These are phyloP conservation scores for Ophiorrhiza pumila DNA, from an alignment of 257 asterid species.

Conservation along the genomic window DNA sequence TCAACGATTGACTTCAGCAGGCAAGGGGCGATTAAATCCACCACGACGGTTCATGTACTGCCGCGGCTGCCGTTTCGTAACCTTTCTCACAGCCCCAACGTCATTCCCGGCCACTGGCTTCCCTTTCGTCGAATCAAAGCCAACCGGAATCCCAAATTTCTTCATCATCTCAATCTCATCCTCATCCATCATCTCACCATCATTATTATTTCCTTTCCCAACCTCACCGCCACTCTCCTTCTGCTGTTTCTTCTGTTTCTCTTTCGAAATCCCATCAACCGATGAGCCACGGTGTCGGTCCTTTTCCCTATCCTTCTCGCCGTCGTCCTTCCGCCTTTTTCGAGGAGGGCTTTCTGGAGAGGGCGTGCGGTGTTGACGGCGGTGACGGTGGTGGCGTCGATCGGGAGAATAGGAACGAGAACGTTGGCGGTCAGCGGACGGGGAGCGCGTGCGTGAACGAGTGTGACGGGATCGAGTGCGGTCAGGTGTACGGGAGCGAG, in stretches of 20 bases:
- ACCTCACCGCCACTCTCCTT: conserved; percentile 34
- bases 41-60: conserved; percentile 99
- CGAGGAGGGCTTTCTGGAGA: conserved; percentile 62
- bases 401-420: conserved; percentile 24
- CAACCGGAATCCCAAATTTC: conserved; percentile 83
- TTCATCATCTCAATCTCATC: conserved; percentile 97
- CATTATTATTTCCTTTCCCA: conserved; percentile 26
- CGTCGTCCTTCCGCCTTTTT: conserved; percentile 65
- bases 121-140: conserved; percentile 93
- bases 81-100: conserved; percentile 88
- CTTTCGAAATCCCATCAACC: conserved; percentile 40
- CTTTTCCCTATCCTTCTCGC: conserved; percentile 33
- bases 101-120: conserved; percentile 85
- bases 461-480: conserved; percentile 60
- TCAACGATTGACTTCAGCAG: conserved; percentile 80
- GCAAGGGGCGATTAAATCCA: conserved; percentile 96
- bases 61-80: conserved; percentile 94
- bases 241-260: conserved; percentile 42
- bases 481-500: conserved; percentile 85
- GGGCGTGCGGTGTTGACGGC: conserved; percentile 55
- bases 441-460: conserved; percentile 79
- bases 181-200: conserved; percentile 52
- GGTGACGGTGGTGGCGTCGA: conserved; percentile 42
- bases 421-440: conserved; percentile 51
- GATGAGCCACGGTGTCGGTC: conserved; percentile 38